phyloP scores from a whole-genome alignment of 2,329 filamentous ascomycete species.

The Lomentospora prolificans region DNA sequence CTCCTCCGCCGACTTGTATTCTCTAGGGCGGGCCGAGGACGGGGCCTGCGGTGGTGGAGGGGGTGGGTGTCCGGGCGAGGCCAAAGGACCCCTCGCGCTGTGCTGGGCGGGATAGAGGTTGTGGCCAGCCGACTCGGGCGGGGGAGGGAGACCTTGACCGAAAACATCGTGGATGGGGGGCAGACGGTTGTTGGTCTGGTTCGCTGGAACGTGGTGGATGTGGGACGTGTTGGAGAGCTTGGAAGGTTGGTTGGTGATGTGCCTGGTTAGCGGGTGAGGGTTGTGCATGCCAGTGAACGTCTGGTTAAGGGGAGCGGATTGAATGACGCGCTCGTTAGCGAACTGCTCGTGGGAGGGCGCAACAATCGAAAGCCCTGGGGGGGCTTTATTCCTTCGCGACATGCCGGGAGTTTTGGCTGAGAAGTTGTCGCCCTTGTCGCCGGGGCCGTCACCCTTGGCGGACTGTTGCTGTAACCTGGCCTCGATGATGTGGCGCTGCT shows the following conservation, averaged over 20 bases:
- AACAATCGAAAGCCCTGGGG: conserved; percentile 87
- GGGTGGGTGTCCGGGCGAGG: conserved; percentile 62
- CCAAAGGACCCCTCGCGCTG: conserved; percentile 55
- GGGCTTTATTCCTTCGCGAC: conserved; percentile 66
- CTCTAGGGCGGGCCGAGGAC: conserved; percentile 57
- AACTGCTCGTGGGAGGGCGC: conserved; percentile 88
- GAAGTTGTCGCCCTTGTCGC: conserved; percentile 39
- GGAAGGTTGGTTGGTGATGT: conserved; percentile 71
- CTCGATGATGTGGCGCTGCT: conserved; percentile 92
- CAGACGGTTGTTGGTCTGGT: conserved; percentile 82
- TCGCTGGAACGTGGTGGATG: conserved; percentile 81
- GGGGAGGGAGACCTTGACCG: conserved; percentile 55
- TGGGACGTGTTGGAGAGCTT: conserved; percentile 77
- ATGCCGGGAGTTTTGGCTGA: conserved; percentile 64
- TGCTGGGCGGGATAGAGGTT: conserved; percentile 51
- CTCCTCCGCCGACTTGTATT: conserved; percentile 94
- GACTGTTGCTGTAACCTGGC: conserved; percentile 79
- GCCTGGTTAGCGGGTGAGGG: conserved; percentile 64
- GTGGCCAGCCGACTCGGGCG: conserved; percentile 16
- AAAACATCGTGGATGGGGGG: conserved; percentile 95
- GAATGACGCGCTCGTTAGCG: conserved; percentile 87
- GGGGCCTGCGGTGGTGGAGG: conserved; percentile 38
- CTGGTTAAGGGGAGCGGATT: conserved; percentile 89
- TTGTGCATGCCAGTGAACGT: conserved; percentile 89
- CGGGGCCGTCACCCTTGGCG: conserved; percentile 61